A percentile compares a stretch with the other conserved stretches of the same genome.
Conservation (phyloP, 148 eudicot genomes). For the Oxyria digyna region DNA sequence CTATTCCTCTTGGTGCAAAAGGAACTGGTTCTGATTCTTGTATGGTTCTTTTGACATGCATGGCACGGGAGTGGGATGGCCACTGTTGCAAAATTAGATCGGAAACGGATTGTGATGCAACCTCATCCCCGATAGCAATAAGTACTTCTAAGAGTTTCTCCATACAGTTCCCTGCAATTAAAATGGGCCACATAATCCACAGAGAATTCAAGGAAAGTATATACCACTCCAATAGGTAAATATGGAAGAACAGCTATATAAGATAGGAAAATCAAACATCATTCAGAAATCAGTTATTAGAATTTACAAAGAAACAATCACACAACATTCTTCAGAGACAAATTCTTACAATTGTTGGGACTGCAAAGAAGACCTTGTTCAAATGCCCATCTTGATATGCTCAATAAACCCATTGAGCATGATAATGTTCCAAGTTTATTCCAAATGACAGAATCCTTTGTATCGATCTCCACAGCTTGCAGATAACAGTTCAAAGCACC, state of each 20-base stretch:
- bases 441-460: constrained; percentile 91
- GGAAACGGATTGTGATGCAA: constrained; percentile 84
- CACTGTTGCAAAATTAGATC: constrained; percentile 79
- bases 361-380: constrained; percentile 96
- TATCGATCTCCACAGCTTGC: constrained; percentile 96
- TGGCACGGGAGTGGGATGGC: constrained; percentile 97
- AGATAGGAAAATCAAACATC: background rate
- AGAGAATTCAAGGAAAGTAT: background rate
- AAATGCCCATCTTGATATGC: constrained; percentile 97
- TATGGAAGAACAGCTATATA: background rate
- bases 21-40: constrained; percentile 73
- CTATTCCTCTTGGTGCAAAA: constrained; percentile 91
- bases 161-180: constrained; percentile 91
- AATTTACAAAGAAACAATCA: background rate
- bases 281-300: background rate
- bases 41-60: constrained; percentile 70
- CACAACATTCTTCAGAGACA: background rate
- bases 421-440: constrained; percentile 91
- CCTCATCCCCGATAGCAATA: constrained; percentile 94
- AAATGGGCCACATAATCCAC: background rate
- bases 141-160: constrained; percentile 96
- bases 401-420: constrained; percentile 84
- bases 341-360: constrained; percentile 85
- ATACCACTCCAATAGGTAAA: background rate
- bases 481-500: constrained; percentile 80